Evolutionary conservation across 345 rosid species (phyloP).

Genomic region (Erucastrum elatum): DNA sequence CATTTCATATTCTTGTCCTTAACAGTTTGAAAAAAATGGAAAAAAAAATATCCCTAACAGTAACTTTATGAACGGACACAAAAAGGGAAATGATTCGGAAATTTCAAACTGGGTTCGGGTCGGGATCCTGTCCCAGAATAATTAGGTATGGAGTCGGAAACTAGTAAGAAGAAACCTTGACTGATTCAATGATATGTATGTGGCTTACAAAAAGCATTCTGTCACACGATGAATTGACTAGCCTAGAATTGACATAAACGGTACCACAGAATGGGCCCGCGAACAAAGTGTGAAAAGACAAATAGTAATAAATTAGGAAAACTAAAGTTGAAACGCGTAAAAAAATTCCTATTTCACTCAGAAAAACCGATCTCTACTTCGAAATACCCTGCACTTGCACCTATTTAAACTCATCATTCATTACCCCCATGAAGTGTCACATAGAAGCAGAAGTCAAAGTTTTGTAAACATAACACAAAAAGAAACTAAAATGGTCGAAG

Average conservation of each 20-base stretch:
- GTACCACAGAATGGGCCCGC: constrained; percentile 25
- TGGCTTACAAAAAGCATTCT: neutral
- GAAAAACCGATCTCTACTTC: constrained; percentile 13
- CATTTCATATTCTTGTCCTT: neutral
- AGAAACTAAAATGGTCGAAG: constrained; percentile 35
- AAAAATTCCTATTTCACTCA: constrained; percentile 26
- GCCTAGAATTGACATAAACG: neutral
- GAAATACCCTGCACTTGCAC: neutral
- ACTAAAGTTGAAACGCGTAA: constrained; percentile 30
- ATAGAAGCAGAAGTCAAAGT: neutral
- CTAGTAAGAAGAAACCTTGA: constrained; percentile 25
- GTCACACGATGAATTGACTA: constrained; percentile 1
- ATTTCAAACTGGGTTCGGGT: neutral
- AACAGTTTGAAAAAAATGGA: neutral
- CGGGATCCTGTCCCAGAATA: neutral
- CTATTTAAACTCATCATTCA: constrained; percentile 24
- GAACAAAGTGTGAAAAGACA: constrained; percentile 25
- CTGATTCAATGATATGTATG: constrained; percentile 30
- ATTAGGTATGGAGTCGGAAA: neutral
- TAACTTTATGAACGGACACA: neutral
- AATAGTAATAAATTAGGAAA: constrained; percentile 6
- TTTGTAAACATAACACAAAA: neutral
- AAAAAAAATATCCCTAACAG: neutral
- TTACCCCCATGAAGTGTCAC: neutral
- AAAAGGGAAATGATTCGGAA: neutral